Conservation (phyloP, 129 eudicot genomes). For the Solidago caesia region DNA sequence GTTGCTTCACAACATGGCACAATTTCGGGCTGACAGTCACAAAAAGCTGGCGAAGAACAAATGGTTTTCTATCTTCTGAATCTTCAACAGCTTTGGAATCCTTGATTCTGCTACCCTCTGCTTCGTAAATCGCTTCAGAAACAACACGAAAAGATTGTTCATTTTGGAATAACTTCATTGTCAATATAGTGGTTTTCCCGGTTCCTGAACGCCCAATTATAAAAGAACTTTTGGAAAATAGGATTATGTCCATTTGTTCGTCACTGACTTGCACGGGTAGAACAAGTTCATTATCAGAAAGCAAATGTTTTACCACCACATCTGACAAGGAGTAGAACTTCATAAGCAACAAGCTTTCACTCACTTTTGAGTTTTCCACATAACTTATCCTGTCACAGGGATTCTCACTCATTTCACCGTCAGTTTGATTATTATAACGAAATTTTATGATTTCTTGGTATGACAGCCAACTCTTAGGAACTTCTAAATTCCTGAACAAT, state of each 20-base stretch:
- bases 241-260: slow-evolving; percentile 52
- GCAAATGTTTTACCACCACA: slow-evolving; percentile 51
- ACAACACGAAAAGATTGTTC: slow-evolving; percentile 49
- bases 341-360: slow-evolving; percentile 74
- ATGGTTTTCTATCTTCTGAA: slow-evolving; percentile 10
- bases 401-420: slow-evolving; percentile 2
- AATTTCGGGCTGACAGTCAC: slow-evolving; percentile 83
- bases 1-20: slow-evolving; percentile 69
- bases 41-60: slow-evolving; percentile 53
- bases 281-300: slow-evolving; percentile 49
- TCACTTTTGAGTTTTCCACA: slow-evolving; percentile 71
- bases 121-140: slow-evolving; percentile 33
- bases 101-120: neutral
- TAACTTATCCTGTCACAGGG: slow-evolving; percentile 40
- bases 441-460: slow-evolving; percentile 39
- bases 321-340: slow-evolving; percentile 66
- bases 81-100: slow-evolving; percentile 11
- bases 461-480: slow-evolving; percentile 54
- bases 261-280: slow-evolving; percentile 75
- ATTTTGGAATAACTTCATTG: slow-evolving; percentile 55
- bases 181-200: slow-evolving; percentile 75
- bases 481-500: slow-evolving; percentile 48
- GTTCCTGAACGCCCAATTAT: slow-evolving; percentile 81
- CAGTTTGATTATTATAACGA: slow-evolving; percentile 25
- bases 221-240: slow-evolving; percentile 49